Base-by-base conservation (phyloP, 371 early-diverging fungal species). In the Syncephalastrum sp. region DNA sequence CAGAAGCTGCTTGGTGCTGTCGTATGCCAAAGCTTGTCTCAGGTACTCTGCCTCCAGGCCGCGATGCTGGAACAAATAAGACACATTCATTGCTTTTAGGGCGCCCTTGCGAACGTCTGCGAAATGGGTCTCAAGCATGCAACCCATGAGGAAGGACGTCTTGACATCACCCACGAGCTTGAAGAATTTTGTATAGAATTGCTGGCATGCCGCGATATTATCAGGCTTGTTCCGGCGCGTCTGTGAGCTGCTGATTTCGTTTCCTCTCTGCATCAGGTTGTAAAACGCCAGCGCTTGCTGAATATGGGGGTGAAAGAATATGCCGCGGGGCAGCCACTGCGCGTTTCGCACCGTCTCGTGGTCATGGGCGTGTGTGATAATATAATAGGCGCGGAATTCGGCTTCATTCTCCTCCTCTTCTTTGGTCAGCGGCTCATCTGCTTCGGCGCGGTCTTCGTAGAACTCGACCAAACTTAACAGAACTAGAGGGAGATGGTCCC, bases 351-450 rank as follows among this genome's bases (percentile, higher is more conserved):
- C 69, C 52, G 87, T 72, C 50, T 91, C 92, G 19, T 82, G 75
- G 59, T 91, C 87, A 56, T 79, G 82, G 42, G 89, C 60, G 53
- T 92, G 90, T 5, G 85, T 73, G 7, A 92, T 73, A 10, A 96
- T 74, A 56, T 90, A 82, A 70, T 94, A 94, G 0, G 93, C 93
- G 24, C 89, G 82, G 63, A 96, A 94, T 68, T 96, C 95, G 4
- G 93, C 80, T 72, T 96, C 95, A 50, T 94, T 93, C 0, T 82
- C 79, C 41, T 83, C 82, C 4, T 57, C 57, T 4, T 81, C 64
- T 10, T 33, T 33, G 38, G 38, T 33, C 38, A 33, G 38, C 10
- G 38, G 38, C 12, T 33, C 12, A 10, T 33, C 38, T 7, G 80
- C 82, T 15, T 79, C 76, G 16, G 72, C 69, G 12, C 82, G 69